Evolutionary conservation across 352 stramenopile species (phyloP), one percentile per base, ranked within the genome.

Genomic region (Pythium pyrilobum): DNA sequence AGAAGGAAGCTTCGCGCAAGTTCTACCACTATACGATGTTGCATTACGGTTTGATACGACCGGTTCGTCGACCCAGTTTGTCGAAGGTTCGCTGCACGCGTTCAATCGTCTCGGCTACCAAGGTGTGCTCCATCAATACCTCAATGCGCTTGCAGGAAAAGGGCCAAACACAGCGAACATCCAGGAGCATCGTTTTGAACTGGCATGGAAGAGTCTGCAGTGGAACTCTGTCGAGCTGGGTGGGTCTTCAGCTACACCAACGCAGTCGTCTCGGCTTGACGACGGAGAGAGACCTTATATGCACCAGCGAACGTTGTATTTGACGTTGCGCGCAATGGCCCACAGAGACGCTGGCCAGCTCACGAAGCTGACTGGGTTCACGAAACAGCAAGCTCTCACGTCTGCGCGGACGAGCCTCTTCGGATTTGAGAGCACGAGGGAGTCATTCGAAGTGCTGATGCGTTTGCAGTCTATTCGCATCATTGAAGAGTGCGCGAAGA

Each of bases 201-300:
- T 89, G 20, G 81, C 82, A 1, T 95, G 85, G 85, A 88, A 85
- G 42, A 81, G 56, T 29, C 56, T 90, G 54, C 82, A 92, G 56
- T 95, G 85, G 85, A 67, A 81, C 23, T 59, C 57, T 6, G 47
- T 75, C 21, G n/a, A 62, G 65, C 16, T 64, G 34, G 33, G 27
- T 45, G 36, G 21, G 25, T 15, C 49, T 13, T 45, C 31, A 41
- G 25, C 23, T 50, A 46, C n/a, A 2, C 31, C 13, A 11, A n/a
- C 34, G 18, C 5, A 34, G 49, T 20, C 36, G 11, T 25, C 20
- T 25, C 40, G 18, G 28, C 40, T 47, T 6, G 41, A 40, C n/a
- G 34, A 54, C 18, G 56, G 9, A 1, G 7, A 31, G 4, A 24
- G 42, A 13, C 5, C 50, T 13, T 83, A 87, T 45, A 64, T 64